Percentiles rank a stretch among this genome's conserved stretches.
These are phyloP conservation scores for Xylariaceae sp. DNA, from an alignment of 2,329 filamentous ascomycete species.

Conservation along the genomic window DNA sequence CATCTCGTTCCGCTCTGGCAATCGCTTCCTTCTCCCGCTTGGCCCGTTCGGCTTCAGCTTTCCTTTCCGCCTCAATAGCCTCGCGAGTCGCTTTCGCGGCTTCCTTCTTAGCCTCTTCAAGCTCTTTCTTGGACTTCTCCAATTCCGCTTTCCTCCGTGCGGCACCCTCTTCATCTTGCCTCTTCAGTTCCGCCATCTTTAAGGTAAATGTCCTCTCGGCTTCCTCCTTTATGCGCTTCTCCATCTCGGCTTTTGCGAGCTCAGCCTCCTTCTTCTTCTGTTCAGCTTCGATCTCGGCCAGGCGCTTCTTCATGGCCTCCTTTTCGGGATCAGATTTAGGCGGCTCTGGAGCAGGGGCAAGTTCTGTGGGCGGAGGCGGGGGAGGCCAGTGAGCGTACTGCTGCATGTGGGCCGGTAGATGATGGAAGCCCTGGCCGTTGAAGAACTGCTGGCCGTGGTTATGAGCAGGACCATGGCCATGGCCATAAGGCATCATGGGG, in stretches of 20 bases:
- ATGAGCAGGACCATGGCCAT: no score
- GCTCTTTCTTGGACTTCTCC: conserved; percentile 37
- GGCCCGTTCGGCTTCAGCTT: conserved; percentile 27
- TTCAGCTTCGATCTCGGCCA: conserved; percentile 42
- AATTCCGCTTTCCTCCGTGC: conserved; percentile 31
- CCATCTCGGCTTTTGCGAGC: conserved; percentile 35
- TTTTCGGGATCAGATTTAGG: conserved; percentile 44
- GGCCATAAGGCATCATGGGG: conserved; percentile 30
- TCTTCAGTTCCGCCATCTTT: conserved; percentile 34
- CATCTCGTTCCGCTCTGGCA: conserved; percentile 26
- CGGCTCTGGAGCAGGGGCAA: conserved; percentile 16
- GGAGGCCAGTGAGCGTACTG: conserved; percentile 36
- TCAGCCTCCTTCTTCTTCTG: conserved; percentile 38
- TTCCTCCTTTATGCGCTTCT: conserved; percentile 37
- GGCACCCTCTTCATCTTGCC: conserved; percentile 25
- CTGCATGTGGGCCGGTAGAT: conserved; percentile 41
- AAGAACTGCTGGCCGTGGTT: conserved; percentile 37
- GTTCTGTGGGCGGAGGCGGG: conserved; percentile 27
- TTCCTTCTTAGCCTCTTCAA: conserved; percentile 38
- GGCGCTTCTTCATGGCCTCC: conserved; percentile 52
- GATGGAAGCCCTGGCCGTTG: conserved; percentile 9
- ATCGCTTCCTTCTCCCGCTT: conserved; percentile 17
- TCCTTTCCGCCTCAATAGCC: conserved; percentile 30
- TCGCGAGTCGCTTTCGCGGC: conserved; percentile 37
- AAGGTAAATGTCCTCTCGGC: conserved; percentile 36